Conservation (phyloP, 2,329 filamentous ascomycete genomes). For the Epichloe coenophiala region DNA sequence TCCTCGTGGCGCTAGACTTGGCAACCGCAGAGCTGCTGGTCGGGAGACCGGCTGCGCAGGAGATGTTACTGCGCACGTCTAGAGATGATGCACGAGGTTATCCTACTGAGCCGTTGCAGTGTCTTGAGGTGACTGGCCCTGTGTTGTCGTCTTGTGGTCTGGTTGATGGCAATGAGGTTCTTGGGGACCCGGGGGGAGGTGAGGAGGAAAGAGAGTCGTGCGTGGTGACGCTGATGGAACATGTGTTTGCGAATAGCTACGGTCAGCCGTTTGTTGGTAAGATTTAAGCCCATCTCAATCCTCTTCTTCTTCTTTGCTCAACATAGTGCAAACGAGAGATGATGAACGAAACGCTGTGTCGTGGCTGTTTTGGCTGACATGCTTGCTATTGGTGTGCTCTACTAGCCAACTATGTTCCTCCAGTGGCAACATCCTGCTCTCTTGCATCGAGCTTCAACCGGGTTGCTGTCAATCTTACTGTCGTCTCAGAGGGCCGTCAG, state of each 20-base stretch:
- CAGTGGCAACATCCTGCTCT: slow-evolving; percentile 42
- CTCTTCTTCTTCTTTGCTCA: neutral
- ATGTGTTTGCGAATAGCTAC: slow-evolving; percentile 61
- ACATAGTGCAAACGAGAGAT: neutral
- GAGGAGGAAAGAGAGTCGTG: slow-evolving; percentile 19
- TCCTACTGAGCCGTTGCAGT: slow-evolving; percentile 24
- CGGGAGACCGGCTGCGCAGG: neutral
- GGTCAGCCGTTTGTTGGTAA: slow-evolving; percentile 59
- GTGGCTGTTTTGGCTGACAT: neutral
- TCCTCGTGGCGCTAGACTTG: neutral
- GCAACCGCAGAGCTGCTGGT: neutral
- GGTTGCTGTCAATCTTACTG: slow-evolving; percentile 64
- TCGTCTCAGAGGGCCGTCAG: slow-evolving; percentile 56
- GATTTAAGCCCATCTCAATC: slow-evolving; percentile 10
- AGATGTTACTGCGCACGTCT: neutral
- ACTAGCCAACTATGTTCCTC: slow-evolving; percentile 19
- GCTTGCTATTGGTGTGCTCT: neutral
- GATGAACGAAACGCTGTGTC: neutral
- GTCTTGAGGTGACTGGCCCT: slow-evolving; percentile 57
- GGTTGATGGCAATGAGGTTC: slow-evolving; percentile 5
- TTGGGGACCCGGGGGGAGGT: neutral
- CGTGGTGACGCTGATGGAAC: slow-evolving; percentile 49
- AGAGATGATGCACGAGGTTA: neutral
- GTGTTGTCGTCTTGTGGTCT: slow-evolving; percentile 37
- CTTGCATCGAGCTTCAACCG: slow-evolving; percentile 62